Evolutionary conservation across 2,329 filamentous ascomycete species (phyloP), one percentile per base, ranked within the genome.

Genomic region (Colletotrichum agaves): DNA sequence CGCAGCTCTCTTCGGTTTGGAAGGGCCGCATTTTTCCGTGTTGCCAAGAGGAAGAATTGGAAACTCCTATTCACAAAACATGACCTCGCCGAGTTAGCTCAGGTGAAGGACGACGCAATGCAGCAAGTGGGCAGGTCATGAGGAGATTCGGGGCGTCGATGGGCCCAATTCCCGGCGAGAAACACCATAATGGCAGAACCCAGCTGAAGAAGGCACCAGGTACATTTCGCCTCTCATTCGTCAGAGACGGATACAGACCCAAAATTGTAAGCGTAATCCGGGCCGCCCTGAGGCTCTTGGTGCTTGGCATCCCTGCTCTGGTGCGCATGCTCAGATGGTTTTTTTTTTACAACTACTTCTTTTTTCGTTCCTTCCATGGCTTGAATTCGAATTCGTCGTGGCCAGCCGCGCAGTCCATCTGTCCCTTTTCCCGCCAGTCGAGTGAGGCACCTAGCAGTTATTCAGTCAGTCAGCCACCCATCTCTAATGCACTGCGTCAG

Each of bases 281-380:
- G 58, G 23, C 58, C 57, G 23, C 61, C 53, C 55, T 66, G 61
- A 66, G 65, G 61, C 65, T 68, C 65, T 63, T 59, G n/a, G 47
- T 49, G 39, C 65, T 58, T 66, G 61, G 53, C 61, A 59, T 66
- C 61, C 61, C 61, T 61, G 61, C 56, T 53, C 56, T 65, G 61
- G 61, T 39, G 7, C 27, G n/a, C 61, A 65, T 64, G 64, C 64
- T 64, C 60, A 58, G 64, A 67, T 37, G 60, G 33, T 59, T 67
- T 55, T 44, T 27, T 7, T 43, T 52, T 35, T 52, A 23, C 8
- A 7, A 2, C 2, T 52, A 37, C 21, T 31, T 23, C 31, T 47
- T 49, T 39, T 23, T 35, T 53, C n/a, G 12, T 35, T 19, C 23
- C 13, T 33, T 15, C 8, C 3, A 19, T 33, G 1, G 33, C 21